phyloP scores from a whole-genome alignment of 2,329 filamentous ascomycete genomes.

The Stemphylium beticola region DNA sequence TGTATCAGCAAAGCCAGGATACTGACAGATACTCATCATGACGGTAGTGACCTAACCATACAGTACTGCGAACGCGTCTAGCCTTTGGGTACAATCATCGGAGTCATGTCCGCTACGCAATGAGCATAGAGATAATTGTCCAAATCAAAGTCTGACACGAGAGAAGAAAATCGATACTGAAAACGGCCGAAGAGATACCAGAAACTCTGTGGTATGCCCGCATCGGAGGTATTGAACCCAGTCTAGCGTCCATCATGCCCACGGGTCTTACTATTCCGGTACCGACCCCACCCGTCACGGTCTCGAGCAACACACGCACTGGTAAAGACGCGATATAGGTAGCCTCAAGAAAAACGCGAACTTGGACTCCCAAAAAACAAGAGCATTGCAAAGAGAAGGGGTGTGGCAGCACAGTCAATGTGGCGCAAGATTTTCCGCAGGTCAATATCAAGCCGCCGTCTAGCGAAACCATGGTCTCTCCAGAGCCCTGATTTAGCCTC shows the following conservation, averaged over 20 bases:
- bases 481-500: neutral
- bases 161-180: neutral
- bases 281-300: neutral
- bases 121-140: neutral
- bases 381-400: no score
- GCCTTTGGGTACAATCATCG: no score
- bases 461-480: neutral
- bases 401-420: neutral
- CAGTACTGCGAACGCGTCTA: no score
- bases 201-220: neutral
- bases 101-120: neutral
- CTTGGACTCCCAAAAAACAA: no score
- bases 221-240: neutral
- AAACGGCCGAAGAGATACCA: neutral
- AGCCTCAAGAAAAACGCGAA: no score
- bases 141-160: neutral
- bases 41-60: no score
- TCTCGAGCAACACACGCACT: neutral
- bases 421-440: neutral
- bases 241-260: neutral
- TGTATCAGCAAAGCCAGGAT: no score
- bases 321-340: neutral
- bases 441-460: no score
- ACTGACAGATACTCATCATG: no score
- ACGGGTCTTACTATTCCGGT: neutral